Percentiles rank a stretch among this genome's conserved stretches.
These are phyloP conservation scores for Trypanosoma rangeli DNA, from an alignment of 208 protist genomes.

Conservation along the genomic window DNA sequence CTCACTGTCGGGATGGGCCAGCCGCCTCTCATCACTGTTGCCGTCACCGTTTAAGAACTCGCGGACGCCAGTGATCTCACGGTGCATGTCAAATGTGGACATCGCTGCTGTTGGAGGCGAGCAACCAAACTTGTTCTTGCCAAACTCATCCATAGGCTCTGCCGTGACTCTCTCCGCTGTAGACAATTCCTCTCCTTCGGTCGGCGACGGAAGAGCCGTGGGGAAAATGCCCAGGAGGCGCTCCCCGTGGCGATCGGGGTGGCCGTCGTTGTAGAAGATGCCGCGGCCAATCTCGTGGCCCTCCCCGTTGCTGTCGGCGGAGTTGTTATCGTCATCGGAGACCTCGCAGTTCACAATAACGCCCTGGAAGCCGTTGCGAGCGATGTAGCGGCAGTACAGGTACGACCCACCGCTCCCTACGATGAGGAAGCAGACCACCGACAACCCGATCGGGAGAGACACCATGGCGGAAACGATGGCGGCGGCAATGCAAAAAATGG, in stretches of 20 bases:
- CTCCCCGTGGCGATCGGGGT: conserved; percentile 34
- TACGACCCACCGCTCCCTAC: conserved; percentile 54
- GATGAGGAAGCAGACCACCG: conserved; percentile 57
- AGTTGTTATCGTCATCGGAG: conserved; percentile 36
- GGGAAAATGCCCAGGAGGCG: conserved; percentile 63
- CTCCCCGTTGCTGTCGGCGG: conserved; percentile 15
- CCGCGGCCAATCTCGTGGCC: conserved; percentile 29
- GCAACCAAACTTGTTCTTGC: not conserved
- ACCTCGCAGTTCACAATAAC: conserved; percentile 76
- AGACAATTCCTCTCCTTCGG: not conserved
- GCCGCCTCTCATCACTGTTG: not conserved
- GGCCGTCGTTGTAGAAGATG: conserved; percentile 56
- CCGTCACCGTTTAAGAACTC: not conserved
- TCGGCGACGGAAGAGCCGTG: not conserved
- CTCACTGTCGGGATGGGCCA: not conserved
- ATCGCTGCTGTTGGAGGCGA: too few species aligned
- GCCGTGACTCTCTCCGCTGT: not conserved
- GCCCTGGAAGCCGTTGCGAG: conserved; percentile 74
- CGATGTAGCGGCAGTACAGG: conserved; percentile 74
- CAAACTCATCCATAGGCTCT: not conserved
- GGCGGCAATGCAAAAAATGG: conserved; percentile 62
- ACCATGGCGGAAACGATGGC: conserved; percentile 65
- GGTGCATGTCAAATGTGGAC: not conserved
- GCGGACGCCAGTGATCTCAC: not conserved
- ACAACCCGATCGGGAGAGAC: conserved; percentile 58